Evolutionary conservation across 1,284 basidiomycete genomes (phyloP).

Genomic region (Pterulicium gracile): DNA sequence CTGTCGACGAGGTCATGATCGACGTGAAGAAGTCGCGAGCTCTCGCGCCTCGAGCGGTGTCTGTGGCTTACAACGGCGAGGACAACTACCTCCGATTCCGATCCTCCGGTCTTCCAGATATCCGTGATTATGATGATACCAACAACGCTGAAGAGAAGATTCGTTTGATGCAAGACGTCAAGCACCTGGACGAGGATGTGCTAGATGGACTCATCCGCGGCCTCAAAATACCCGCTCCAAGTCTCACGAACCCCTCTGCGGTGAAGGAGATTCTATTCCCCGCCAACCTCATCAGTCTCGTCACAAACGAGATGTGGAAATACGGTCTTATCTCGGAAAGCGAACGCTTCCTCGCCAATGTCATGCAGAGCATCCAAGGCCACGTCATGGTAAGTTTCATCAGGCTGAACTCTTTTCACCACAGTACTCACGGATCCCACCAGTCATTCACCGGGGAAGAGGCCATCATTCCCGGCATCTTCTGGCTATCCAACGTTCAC

Average conservation of each 20-base stretch:
- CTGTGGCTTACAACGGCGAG: slow-evolving; percentile 80
- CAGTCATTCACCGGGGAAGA: slow-evolving; percentile 91
- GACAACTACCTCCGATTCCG: slow-evolving; percentile 62
- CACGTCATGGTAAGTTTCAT: slow-evolving; percentile 83
- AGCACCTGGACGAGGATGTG: slow-evolving; percentile 90
- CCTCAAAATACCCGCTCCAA: slow-evolving; percentile 89
- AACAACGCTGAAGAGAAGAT: slow-evolving; percentile 98
- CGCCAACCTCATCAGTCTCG: slow-evolving; percentile 95
- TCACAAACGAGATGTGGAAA: slow-evolving; percentile 99
- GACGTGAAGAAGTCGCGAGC: slow-evolving; percentile 66
- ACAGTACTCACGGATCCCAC: slow-evolving; percentile 9
- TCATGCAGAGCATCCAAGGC: slow-evolving; percentile 96
- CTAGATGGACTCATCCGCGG: slow-evolving; percentile 85
- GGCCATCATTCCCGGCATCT: slow-evolving; percentile 92
- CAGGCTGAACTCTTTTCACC: no score
- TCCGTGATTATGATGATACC: slow-evolving; percentile 73
- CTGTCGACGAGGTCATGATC: slow-evolving; percentile 73
- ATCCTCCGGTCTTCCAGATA: slow-evolving; percentile 64
- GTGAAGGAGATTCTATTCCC: slow-evolving; percentile 99
- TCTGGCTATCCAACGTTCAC: slow-evolving; percentile 99
- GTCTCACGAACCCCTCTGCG: slow-evolving; percentile 82
- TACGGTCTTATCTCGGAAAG: slow-evolving; percentile 95
- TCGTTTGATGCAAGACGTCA: slow-evolving; percentile 84
- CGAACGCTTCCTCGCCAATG: slow-evolving; percentile 96
- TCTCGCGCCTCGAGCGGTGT: slow-evolving; percentile 82